phyloP scores from a whole-genome alignment of 768 basidiomycete genomes.

The Leccinum longicurvipes region DNA sequence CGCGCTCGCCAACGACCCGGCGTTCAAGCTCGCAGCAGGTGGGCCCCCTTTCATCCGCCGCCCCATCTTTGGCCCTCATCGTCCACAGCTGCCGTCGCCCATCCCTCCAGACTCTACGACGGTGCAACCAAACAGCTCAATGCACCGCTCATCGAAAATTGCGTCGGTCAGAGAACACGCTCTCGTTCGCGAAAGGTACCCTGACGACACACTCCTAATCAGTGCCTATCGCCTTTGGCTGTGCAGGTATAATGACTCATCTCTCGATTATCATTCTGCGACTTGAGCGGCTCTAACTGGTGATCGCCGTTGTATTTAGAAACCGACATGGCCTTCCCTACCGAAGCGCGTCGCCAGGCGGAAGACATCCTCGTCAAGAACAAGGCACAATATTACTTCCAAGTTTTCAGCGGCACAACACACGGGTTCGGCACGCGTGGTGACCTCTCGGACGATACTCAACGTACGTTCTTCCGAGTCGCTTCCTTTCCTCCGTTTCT shows the following conservation, averaged over 20 bases:
- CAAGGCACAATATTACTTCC: conserved; percentile 54
- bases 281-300: neutral
- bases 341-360: conserved; percentile 48
- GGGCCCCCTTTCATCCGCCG: conserved; percentile 2
- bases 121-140: conserved; percentile 31
- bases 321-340: conserved; percentile 51
- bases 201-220: neutral
- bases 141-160: conserved; percentile 44
- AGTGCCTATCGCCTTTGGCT: conserved; percentile 56
- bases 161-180: conserved; percentile 40
- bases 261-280: neutral
- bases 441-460: conserved; percentile 24
- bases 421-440: conserved; percentile 38
- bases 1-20: conserved; percentile 42
- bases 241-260: conserved; percentile 41
- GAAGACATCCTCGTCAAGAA: conserved; percentile 53
- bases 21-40: conserved; percentile 44
- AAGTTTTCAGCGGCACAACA: conserved; percentile 47
- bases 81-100: conserved; percentile 49
- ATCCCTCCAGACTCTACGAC: conserved; percentile 38
- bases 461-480: conserved; percentile 16
- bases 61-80: neutral
- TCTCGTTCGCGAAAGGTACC: neutral
- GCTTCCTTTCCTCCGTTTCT: neutral
- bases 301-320: conserved; percentile 33